These are phyloP conservation scores for Rhododendron molle DNA, from an alignment of 148 eudicot genomes.

Conservation along the genomic window DNA sequence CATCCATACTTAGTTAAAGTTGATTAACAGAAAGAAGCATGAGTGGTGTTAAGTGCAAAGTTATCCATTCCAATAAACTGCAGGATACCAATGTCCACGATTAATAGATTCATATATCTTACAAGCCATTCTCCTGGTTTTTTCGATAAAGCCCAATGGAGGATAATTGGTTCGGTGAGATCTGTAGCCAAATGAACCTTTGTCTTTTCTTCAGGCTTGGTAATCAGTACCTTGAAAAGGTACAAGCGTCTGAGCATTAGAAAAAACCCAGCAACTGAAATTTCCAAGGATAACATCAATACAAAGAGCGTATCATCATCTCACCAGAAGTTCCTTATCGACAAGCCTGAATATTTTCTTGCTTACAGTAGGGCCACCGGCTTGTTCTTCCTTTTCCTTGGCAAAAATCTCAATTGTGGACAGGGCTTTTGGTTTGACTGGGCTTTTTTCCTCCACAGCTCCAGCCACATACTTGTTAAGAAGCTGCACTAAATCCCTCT, in stretches of 20 bases:
- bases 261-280: constrained; percentile 5
- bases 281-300: not conserved
- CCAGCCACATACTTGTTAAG: constrained; percentile 42
- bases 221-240: constrained; percentile 60
- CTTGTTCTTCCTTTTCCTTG: constrained; percentile 50
- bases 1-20: not conserved
- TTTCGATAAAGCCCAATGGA: constrained; percentile 92
- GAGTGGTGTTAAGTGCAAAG: not conserved
- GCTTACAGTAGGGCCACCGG: constrained; percentile 29
- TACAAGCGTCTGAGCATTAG: constrained; percentile 7
- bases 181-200: constrained; percentile 65
- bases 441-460: constrained; percentile 23
- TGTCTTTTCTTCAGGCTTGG: constrained; percentile 55
- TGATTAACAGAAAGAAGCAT: not conserved
- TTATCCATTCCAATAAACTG: not conserved
- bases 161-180: constrained; percentile 55
- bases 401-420: constrained; percentile 62
- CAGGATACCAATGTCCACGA: not conserved
- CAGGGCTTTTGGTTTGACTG: constrained; percentile 41
- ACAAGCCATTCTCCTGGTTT: constrained; percentile 83
- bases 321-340: constrained; percentile 81
- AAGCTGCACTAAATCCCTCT: constrained; percentile 64
- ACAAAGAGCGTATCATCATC: constrained; percentile 12
- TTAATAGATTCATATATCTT: constrained; percentile 18
- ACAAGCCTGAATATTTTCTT: constrained; percentile 58